Evolutionary conservation across 2,329 filamentous ascomycete genomes (phyloP), one percentile per base, ranked within the genome.

Genomic region (Neonectria magnoliae): DNA sequence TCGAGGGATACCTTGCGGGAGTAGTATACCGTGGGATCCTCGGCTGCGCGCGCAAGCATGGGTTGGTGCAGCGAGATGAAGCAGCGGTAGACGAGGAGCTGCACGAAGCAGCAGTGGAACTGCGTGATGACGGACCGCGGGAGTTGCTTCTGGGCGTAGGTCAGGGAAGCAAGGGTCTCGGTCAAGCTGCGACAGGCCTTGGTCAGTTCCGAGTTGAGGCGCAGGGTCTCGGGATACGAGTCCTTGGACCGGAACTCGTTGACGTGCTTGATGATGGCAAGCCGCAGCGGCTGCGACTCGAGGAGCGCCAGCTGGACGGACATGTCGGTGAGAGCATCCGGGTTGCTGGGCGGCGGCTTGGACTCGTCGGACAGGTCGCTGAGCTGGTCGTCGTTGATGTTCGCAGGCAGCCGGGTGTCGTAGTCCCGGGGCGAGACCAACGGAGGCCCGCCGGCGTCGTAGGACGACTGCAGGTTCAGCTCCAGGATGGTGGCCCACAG

Each of bases 401-500:
- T 85, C 0, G 80, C 77, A 0, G 87, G 86, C 1, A 80, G 77
- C 10, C 76, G 77, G 0, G 84, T 84, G 63, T 89, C 86, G 60
- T 82, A 88, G 57, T 87, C 82, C 9, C 80, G 71, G 0, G 73
- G 56, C 0, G 81, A 78, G 8, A 88, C 76, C 8, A 87, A 75
- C 2, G 85, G 84, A 2, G 82, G 81, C 1, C 84, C 83, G 0
- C 86, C 86, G 0, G 83, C 81, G 60, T 85, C 83, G 25, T 87
- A 75, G 20, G 83, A 81, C 2, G 81, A 78, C 69, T 87, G 84
- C 13, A 88, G 60, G n/a, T 83, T 82, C 2, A 88, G 73, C 70
- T 89, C 86, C 5, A 88, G 61, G 11, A 87, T 81, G 0, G 85
- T 86, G 7, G 83, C 82, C 87, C 87, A 89, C 1, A 89, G 71